A percentile compares a stretch with the other conserved stretches of the same genome.
Conservation (phyloP, 768 basidiomycete species). For the Suillus bovinus region DNA sequence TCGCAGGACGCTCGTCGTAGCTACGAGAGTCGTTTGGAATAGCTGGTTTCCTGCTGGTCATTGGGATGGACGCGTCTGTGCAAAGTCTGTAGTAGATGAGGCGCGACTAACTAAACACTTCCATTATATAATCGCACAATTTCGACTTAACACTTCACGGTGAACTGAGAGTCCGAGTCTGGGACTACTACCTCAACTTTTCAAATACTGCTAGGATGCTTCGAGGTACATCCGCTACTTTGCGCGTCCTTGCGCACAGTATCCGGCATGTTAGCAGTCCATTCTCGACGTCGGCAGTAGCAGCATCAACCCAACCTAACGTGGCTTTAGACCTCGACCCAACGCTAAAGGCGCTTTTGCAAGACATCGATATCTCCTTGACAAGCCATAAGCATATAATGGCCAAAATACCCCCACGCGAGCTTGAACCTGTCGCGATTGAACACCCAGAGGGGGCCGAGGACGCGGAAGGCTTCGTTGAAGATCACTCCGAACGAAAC, state of each 20-base stretch:
- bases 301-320: constrained; percentile 48
- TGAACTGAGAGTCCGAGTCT: neutral
- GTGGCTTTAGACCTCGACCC: constrained; percentile 66
- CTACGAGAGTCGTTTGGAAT: neutral
- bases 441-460: constrained; percentile 34
- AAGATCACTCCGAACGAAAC: constrained; percentile 28
- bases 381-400: constrained; percentile 34
- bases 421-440: constrained; percentile 54
- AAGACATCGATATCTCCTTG: constrained; percentile 69
- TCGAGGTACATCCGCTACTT: constrained; percentile 21
- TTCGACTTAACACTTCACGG: neutral
- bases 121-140: constrained; percentile 20
- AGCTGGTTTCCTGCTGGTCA: constrained; percentile 5
- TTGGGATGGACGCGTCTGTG: constrained; percentile 2
- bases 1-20: constrained; percentile 28
- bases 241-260: constrained; percentile 25
- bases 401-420: constrained; percentile 40
- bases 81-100: neutral
- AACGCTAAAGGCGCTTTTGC: constrained; percentile 57
- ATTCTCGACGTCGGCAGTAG: constrained; percentile 35
- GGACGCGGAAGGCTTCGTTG: constrained; percentile 32
- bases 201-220: constrained; percentile 20
- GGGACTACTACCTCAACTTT: neutral
- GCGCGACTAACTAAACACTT: neutral
- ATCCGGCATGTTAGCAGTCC: constrained; percentile 22